phyloP scores from a whole-genome alignment of 805 yeast species.

The Candida adriatica region DNA sequence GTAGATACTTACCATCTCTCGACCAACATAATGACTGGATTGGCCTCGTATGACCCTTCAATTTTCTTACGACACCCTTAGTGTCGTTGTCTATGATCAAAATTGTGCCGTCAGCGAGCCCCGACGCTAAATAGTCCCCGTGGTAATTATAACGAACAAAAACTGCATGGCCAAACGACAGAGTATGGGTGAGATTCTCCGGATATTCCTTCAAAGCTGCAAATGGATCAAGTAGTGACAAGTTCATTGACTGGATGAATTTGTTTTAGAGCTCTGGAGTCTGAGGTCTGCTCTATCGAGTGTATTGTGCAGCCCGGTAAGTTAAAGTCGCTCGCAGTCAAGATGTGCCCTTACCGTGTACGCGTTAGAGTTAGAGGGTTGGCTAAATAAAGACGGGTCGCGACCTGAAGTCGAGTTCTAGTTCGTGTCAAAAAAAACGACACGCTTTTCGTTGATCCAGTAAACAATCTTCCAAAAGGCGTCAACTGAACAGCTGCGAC shows the following conservation, averaged over 20 bases:
- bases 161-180: conserved; percentile 61
- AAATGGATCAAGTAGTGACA: conserved; percentile 82
- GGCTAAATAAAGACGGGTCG: no score
- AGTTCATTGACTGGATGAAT: no score
- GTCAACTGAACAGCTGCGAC: no score
- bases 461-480: neutral
- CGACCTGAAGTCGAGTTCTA: neutral
- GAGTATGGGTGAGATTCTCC: conserved; percentile 66
- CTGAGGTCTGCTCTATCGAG: no score
- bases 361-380: no score
- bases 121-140: conserved; percentile 86
- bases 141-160: conserved; percentile 59
- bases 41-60: conserved; percentile 63
- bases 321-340: no score
- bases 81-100: conserved; percentile 72
- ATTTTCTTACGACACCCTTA: conserved; percentile 43
- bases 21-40: conserved; percentile 78
- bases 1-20: conserved; percentile 55
- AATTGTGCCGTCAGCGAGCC: conserved; percentile 66
- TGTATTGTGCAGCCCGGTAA: no score
- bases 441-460: conserved; percentile 5
- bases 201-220: conserved; percentile 90
- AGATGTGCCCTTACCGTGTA: no score
- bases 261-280: no score
- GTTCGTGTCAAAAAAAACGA: conserved; percentile 6